These are phyloP conservation scores for Dryadomyces sulphureus DNA, from an alignment of 2,329 filamentous ascomycete species.

Conservation along the genomic window DNA sequence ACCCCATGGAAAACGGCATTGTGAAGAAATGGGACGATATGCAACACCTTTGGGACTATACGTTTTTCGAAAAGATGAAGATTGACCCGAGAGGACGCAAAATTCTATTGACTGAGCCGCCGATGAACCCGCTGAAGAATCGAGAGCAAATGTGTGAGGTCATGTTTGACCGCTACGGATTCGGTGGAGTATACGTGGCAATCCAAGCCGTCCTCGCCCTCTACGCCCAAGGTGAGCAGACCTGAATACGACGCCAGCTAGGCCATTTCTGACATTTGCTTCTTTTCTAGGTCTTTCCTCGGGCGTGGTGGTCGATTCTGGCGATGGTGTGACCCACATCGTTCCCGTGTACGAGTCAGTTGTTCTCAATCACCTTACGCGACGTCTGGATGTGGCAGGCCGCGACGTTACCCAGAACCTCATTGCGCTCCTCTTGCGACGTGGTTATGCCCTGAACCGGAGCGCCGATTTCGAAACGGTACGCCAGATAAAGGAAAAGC, in stretches of 20 bases:
- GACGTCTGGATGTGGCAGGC: constrained; percentile 85
- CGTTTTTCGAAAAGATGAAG: constrained; percentile 93
- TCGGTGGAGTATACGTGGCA: constrained; percentile 93
- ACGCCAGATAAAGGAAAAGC: constrained; percentile 98
- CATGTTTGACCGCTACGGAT: constrained; percentile 96
- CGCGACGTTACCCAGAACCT: constrained; percentile 97
- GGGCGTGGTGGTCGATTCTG: constrained; percentile 96
- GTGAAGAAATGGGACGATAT: constrained; percentile 99
- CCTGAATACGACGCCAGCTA: too few relatives aligned
- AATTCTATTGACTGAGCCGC: constrained; percentile 62
- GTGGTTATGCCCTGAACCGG: constrained; percentile 92
- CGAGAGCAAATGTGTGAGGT: constrained; percentile 96
- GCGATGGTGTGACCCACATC: constrained; percentile 96
- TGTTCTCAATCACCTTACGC: constrained; percentile 91
- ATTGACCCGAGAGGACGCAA: constrained; percentile 84
- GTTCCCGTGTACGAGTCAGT: constrained; percentile 97
- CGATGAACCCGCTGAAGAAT: constrained; percentile 95
- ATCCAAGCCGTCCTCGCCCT: constrained; percentile 93
- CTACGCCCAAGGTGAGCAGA: constrained; percentile 82
- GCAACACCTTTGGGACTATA: constrained; percentile 99
- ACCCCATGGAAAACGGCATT: constrained; percentile 99
- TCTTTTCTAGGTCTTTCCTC: constrained; percentile 57
- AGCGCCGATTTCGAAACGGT: constrained; percentile 99
- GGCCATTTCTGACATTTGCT: constrained; percentile 3
- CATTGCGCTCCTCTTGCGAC: constrained; percentile 82